These are phyloP conservation scores for Pseudognaphalium luteoalbum DNA, from an alignment of 129 eudicot genomes.

Conservation along the genomic window DNA sequence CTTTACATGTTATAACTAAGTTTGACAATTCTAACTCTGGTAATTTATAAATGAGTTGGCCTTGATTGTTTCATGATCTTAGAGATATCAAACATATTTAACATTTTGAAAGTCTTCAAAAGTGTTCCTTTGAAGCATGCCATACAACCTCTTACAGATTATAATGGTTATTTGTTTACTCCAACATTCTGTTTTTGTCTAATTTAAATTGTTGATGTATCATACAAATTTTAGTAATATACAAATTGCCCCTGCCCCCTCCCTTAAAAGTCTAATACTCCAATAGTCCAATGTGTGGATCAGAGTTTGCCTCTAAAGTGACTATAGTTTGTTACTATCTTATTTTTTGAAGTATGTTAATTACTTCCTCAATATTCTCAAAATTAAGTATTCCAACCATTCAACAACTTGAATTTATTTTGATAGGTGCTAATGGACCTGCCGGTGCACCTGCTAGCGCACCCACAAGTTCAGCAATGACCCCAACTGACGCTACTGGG, in stretches of 20 bases:
- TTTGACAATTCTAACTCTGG: background rate
- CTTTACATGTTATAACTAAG: background rate
- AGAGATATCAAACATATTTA: too few relatives aligned
- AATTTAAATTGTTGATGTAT: background rate
- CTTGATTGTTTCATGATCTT: too few relatives aligned
- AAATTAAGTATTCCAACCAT: background rate
- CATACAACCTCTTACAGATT: too few relatives aligned
- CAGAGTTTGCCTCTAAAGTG: too few relatives aligned
- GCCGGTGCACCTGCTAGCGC: slow-evolving; percentile 30
- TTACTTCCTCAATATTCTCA: background rate
- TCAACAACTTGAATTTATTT: background rate
- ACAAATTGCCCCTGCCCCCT: too few relatives aligned
- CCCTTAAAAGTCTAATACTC: background rate
- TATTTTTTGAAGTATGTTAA: background rate
- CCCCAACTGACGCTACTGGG: slow-evolving; percentile 24
- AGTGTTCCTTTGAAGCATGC: background rate
- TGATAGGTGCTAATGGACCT: slow-evolving; percentile 32
- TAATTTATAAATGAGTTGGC: background rate
- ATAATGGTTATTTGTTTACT: background rate
- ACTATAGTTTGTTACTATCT: background rate
- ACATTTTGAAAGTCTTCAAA: too few relatives aligned
- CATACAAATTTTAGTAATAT: background rate
- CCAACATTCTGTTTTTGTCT: background rate
- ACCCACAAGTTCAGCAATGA: slow-evolving; percentile 33
- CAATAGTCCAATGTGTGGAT: too few relatives aligned